Evolutionary conservation across 2,329 filamentous ascomycete genomes (phyloP), one percentile per base, ranked within the genome.

Genomic region (Nannizziopsis arthrosporioides): DNA sequence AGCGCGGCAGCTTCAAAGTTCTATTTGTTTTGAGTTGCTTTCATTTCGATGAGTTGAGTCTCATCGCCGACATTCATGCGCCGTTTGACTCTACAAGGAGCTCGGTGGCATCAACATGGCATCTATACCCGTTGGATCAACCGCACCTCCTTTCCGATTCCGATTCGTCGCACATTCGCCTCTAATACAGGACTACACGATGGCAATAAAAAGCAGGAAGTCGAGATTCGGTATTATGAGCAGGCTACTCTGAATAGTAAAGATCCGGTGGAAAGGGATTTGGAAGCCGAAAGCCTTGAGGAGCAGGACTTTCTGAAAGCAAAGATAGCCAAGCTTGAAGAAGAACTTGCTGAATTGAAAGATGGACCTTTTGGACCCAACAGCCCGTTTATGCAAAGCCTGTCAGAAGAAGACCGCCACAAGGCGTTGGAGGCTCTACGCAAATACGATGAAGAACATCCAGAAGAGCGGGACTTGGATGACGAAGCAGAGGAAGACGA

Each of bases 221-320:
- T 69, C 44, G 67, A 66, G 44, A 58, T 72, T 36, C 62, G 58
- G 37, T 67, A 70, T 47, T 72, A 63, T 52, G 69, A 71, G 55
- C 68, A 71, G 49, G 58, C 63, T 48, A 62, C 61, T 2, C 56
- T 51, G 17, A 55, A 56, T 27, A 67, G 65, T 52, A 63, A 67
- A 43, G 61, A 58, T 4, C 59, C 62, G 54, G 57, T 60, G 19
- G 60, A 59, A 50, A 55, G 71, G 19, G 60, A 69, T 39, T 62
- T 64, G 2, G 64, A 69, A 32, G 62, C 64, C 5, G 67, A 68
- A 50, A 59, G 66, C 14, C 60, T 56, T 12, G 59, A 59, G 30
- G 68, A 70, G 41, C 57, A 59, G 45, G 57, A 65, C 35, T 61
- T 63, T 22, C 53, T 70, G 12, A 59, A 64, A 51, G 50, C 56